Evolutionary conservation across 2,329 filamentous ascomycete genomes (phyloP).

Genomic region (Fusarium chlamydosporum): DNA sequence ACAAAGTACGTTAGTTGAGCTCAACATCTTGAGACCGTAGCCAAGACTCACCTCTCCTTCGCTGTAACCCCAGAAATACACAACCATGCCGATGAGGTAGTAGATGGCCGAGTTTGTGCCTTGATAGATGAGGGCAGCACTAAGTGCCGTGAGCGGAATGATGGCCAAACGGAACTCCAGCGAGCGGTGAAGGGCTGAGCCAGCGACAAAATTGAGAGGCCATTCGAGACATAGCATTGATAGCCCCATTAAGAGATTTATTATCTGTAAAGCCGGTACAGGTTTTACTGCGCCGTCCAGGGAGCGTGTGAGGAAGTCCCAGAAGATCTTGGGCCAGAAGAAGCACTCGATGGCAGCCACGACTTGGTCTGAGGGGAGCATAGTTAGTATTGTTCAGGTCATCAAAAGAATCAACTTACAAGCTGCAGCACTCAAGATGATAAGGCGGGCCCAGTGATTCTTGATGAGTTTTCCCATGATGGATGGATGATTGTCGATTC

Average conservation of each 20-base stretch:
- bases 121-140: conserved; percentile 87
- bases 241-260: conserved; percentile 88
- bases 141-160: conserved; percentile 82
- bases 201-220: conserved; percentile 84
- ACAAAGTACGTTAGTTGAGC: conserved; percentile 22
- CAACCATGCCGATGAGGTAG: conserved; percentile 85
- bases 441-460: conserved; percentile 98
- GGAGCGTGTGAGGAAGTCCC: conserved; percentile 94
- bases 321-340: conserved; percentile 99
- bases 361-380: conserved; percentile 80
- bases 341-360: conserved; percentile 86
- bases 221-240: conserved; percentile 89
- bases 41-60: conserved; percentile 86
- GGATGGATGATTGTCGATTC: conserved; percentile 20
- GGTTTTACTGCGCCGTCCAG: conserved; percentile 89
- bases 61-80: conserved; percentile 97
- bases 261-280: conserved; percentile 86
- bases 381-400: conserved; percentile 47
- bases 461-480: conserved; percentile 98
- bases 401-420: conserved; percentile 66
- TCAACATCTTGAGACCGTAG: neutral
- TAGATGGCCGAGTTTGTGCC: conserved; percentile 93
- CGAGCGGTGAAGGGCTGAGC: conserved; percentile 83
- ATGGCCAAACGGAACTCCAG: conserved; percentile 88
- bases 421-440: conserved; percentile 85